A percentile compares a stretch with the other conserved stretches of the same genome.
Conservation (phyloP, 345 rosid species). For the Syzygium aromaticum region DNA sequence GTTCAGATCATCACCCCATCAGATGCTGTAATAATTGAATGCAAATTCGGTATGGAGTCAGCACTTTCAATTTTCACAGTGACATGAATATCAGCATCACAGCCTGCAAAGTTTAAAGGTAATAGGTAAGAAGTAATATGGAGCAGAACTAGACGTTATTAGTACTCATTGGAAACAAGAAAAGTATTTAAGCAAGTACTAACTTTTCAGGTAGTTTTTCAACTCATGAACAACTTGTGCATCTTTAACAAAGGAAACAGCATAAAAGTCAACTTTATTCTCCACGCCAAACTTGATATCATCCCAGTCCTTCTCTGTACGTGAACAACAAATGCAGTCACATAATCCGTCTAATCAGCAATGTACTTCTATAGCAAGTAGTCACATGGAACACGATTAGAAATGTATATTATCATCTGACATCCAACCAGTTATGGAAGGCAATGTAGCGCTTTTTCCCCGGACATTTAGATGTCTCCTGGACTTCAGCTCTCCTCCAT, state of each 20-base stretch:
- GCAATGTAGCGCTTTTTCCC: slow-evolving; percentile 95
- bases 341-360: not conserved
- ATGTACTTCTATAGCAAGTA: not conserved
- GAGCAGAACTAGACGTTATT: not conserved
- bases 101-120: slow-evolving; percentile 31
- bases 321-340: slow-evolving; percentile 4
- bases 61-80: slow-evolving; percentile 95
- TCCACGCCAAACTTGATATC: slow-evolving; percentile 98
- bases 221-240: slow-evolving; percentile 97
- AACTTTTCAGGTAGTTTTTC: slow-evolving; percentile 83
- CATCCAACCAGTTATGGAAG: slow-evolving; percentile 80
- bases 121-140: not conserved
- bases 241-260: slow-evolving; percentile 97
- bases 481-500: slow-evolving; percentile 99
- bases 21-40: slow-evolving; percentile 94
- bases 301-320: slow-evolving; percentile 98
- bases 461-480: slow-evolving; percentile 95
- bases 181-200: not conserved
- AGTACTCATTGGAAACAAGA: not conserved
- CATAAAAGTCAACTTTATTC: slow-evolving; percentile 91
- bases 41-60: slow-evolving; percentile 90
- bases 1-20: slow-evolving; percentile 67
- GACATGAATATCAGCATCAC: slow-evolving; percentile 84
- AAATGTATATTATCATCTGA: not conserved
- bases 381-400: not conserved